phyloP scores from a whole-genome alignment of 2,329 filamentous ascomycete genomes.

The Fusarium sp. region DNA sequence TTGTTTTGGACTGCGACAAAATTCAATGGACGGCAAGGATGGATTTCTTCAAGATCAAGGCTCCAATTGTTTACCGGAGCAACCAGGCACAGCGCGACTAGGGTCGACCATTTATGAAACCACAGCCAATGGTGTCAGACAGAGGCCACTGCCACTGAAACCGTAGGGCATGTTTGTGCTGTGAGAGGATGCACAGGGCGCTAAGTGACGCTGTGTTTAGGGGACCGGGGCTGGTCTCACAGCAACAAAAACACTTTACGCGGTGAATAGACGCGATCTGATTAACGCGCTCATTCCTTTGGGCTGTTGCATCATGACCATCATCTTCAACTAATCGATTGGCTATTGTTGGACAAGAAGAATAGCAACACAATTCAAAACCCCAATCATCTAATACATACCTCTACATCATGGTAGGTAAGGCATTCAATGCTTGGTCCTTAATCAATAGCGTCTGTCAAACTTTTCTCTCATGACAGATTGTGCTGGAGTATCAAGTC shows the following conservation, averaged over 20 bases:
- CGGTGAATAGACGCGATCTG: slow-evolving; percentile 45
- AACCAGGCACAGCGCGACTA: slow-evolving; percentile 36
- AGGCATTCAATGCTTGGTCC: background rate
- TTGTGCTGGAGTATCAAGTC: background rate
- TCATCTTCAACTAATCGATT: slow-evolving; percentile 31
- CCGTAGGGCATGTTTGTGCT: slow-evolving; percentile 26
- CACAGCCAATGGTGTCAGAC: slow-evolving; percentile 35
- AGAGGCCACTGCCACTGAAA: slow-evolving; percentile 34
- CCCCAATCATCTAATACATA: background rate
- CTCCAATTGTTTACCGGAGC: slow-evolving; percentile 48
- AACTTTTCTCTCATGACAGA: background rate
- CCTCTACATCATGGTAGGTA: slow-evolving; percentile 34
- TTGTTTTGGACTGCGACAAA: slow-evolving; percentile 32
- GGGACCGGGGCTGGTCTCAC: slow-evolving; percentile 20
- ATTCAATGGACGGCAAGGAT: slow-evolving; percentile 8
- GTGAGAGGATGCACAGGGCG: slow-evolving; percentile 21
- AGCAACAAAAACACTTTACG: slow-evolving; percentile 51
- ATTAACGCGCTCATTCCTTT: slow-evolving; percentile 29
- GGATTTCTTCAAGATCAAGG: slow-evolving; percentile 29
- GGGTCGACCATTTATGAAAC: slow-evolving; percentile 10
- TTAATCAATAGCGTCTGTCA: background rate
- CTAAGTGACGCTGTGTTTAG: slow-evolving; percentile 17
- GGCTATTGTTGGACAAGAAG: slow-evolving; percentile 8
- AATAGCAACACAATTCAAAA: slow-evolving; percentile 19
- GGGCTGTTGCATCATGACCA: slow-evolving; percentile 8